Conservation (phyloP, 148 eudicot species). For the Beta vulgaris region DNA sequence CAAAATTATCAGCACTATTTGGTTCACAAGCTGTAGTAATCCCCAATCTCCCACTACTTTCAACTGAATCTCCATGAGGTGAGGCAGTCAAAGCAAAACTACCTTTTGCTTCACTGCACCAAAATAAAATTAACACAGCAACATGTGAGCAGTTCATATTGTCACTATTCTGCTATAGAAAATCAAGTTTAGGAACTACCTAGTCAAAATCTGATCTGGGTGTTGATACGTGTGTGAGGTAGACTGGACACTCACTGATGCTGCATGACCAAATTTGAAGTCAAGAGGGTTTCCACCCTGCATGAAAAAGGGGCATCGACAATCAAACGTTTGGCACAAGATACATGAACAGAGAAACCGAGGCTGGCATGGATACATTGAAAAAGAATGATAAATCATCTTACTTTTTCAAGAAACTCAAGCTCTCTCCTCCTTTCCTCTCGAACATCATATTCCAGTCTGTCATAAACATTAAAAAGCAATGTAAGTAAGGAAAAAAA, state of each 20-base stretch:
- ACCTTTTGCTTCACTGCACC: conserved; percentile 82
- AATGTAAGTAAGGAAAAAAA: conserved; percentile 8
- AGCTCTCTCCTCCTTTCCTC: conserved; percentile 84
- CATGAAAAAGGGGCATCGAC: conserved; percentile 18
- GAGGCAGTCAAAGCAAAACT: conserved; percentile 81
- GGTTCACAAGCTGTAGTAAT: conserved; percentile 64
- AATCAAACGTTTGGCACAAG: background rate
- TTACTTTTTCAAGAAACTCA: conserved; percentile 94
- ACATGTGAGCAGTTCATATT: conserved; percentile 8
- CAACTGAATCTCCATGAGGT: conserved; percentile 88
- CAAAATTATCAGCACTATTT: conserved; percentile 91
- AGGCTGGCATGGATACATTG: conserved; percentile 3
- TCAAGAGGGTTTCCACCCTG: conserved; percentile 98
- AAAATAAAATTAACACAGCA: conserved; percentile 9
- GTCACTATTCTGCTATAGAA: conserved; percentile 4
- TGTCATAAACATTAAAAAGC: conserved; percentile 38
- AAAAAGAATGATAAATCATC: conserved; percentile 21
- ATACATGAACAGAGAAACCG: conserved; percentile 7
- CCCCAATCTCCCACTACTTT: conserved; percentile 84
- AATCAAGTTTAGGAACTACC: conserved; percentile 35
- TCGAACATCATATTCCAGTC: conserved; percentile 78
- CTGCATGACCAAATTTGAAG: conserved; percentile 59
- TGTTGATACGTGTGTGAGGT: conserved; percentile 72
- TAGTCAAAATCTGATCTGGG: conserved; percentile 56
- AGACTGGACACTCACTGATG: conserved; percentile 77